phyloP scores from a whole-genome alignment of 2,329 filamentous ascomycete genomes.

The Aspergillus sp. region DNA sequence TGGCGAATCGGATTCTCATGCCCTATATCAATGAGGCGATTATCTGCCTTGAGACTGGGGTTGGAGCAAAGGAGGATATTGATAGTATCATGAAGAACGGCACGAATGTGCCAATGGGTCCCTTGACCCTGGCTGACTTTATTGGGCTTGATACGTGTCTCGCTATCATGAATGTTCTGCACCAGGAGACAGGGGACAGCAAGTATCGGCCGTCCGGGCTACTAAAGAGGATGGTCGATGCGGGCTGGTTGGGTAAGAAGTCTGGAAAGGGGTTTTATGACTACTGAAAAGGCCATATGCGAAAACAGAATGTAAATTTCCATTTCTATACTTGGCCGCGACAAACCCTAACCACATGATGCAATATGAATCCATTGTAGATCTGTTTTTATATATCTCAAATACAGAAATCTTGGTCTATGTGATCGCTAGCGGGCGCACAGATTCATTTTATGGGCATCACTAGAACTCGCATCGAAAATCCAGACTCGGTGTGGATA shows the following conservation, averaged over 20 bases:
- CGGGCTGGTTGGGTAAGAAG: constrained; percentile 98
- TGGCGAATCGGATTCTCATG: constrained; percentile 97
- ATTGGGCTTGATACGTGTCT: constrained; percentile 96
- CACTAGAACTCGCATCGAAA: too few species aligned
- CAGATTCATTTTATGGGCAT: too few species aligned
- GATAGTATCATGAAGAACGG: constrained; percentile 99
- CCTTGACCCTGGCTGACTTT: constrained; percentile 90
- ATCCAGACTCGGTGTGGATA: neutral
- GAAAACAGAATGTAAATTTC: too few species aligned
- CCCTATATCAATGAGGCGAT: constrained; percentile 99
- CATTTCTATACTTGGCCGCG: too few species aligned
- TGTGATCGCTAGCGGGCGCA: too few species aligned
- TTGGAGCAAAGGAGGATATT: constrained; percentile 88
- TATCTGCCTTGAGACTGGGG: constrained; percentile 91
- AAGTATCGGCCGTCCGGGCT: constrained; percentile 93
- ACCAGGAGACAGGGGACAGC: constrained; percentile 88
- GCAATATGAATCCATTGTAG: neutral
- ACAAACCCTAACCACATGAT: too few species aligned
- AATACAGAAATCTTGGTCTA: too few species aligned
- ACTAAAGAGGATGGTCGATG: constrained; percentile 93
- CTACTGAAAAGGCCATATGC: constrained; percentile 58
- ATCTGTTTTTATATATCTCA: too few species aligned
- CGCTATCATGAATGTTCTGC: constrained; percentile 94
- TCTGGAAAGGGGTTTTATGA: constrained; percentile 94
- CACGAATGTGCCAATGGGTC: constrained; percentile 98